phyloP scores from a whole-genome alignment of 257 asterid genomes.

The Agastache rugosa region DNA sequence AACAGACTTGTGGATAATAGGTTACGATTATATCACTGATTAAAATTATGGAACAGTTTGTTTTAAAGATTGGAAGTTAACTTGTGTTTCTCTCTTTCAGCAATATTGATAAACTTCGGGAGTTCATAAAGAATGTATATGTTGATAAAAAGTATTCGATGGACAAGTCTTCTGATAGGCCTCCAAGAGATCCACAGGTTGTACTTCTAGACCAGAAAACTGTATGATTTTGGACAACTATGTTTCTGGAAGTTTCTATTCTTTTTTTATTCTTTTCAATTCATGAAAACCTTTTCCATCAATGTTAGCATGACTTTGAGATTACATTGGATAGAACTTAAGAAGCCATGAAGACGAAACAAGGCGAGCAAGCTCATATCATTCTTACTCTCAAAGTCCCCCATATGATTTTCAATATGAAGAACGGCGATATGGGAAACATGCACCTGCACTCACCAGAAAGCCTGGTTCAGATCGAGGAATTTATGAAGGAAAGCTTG shows the following conservation, averaged over 20 bases:
- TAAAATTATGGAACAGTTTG: conserved; percentile 8
- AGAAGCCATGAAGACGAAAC: conserved; percentile 73
- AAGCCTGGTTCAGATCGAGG: conserved; percentile 92
- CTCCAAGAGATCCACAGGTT: conserved; percentile 91
- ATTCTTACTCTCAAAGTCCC: conserved; percentile 97
- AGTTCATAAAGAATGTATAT: conserved; percentile 75
- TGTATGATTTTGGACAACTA: conserved; percentile 26
- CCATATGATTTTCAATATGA: conserved; percentile 98
- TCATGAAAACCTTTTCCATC: not conserved
- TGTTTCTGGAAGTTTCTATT: conserved; percentile 15
- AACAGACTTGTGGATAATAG: conserved; percentile 81
- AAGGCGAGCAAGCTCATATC: conserved; percentile 96
- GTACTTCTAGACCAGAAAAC: conserved; percentile 30
- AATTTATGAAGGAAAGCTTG: conserved; percentile 74
- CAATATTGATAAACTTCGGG: conserved; percentile 82
- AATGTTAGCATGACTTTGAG: conserved; percentile 37
- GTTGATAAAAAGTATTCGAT: conserved; percentile 63
- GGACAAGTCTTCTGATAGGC: conserved; percentile 64
- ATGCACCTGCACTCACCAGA: conserved; percentile 67
- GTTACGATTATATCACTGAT: conserved; percentile 46
- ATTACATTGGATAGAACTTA: conserved; percentile 58
- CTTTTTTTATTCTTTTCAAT: not conserved
- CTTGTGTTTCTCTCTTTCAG: conserved; percentile 54
- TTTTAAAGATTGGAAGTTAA: conserved; percentile 20
- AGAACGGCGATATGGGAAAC: conserved; percentile 86